Conservation (phyloP, 2,329 filamentous ascomycete species). For the Beauveria sp. region DNA sequence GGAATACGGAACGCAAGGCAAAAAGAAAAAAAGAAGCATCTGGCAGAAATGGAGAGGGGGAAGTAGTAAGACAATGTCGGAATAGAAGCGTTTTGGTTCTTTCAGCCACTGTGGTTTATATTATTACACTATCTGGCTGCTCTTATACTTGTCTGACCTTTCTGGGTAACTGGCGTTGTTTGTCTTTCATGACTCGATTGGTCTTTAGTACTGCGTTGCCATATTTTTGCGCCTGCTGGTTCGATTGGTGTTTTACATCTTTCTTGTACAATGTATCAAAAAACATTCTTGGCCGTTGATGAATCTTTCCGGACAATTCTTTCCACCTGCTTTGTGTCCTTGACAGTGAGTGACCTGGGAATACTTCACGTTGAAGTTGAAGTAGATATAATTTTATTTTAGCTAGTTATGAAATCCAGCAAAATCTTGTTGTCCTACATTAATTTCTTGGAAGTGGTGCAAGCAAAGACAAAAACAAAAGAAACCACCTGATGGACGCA, state of each 20-base stretch:
- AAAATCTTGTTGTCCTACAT: no score
- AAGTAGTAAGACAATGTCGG: neutral
- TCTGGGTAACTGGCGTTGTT: slow-evolving; percentile 7
- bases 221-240: neutral
- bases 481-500: no score
- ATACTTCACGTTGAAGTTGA: no score
- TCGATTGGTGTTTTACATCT: neutral
- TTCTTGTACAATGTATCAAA: slow-evolving; percentile 10
- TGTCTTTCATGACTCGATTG: neutral
- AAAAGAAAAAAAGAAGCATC: neutral
- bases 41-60: neutral
- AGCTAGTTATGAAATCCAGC: no score
- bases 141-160: neutral
- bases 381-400: no score
- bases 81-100: neutral
- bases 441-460: no score
- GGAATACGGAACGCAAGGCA: neutral
- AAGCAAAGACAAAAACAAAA: no score
- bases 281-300: neutral
- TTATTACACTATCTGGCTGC: neutral
- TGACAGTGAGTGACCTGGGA: no score
- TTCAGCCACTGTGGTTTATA: neutral
- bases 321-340: no score
- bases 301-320: no score
- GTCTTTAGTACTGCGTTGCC: neutral